A percentile compares a stretch with the other conserved stretches of the same genome.
Conservation (phyloP, 148 eudicot species). For the Euryodendron excelsum region DNA sequence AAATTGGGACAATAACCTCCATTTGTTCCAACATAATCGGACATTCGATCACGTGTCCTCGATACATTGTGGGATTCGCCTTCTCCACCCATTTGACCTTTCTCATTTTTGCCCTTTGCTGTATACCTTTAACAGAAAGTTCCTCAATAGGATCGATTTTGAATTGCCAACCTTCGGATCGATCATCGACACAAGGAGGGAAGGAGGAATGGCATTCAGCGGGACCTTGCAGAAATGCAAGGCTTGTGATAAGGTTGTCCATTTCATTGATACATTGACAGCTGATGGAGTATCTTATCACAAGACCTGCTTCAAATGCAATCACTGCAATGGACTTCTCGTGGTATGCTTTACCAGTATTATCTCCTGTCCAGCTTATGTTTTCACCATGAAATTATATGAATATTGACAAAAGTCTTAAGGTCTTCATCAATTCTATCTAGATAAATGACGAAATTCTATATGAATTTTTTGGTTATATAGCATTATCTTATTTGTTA, state of each 20-base stretch:
- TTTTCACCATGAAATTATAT: no score
- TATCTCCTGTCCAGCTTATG: no score
- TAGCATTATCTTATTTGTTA: no score
- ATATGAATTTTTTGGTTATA: no score
- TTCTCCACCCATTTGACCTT: constrained; percentile 1
- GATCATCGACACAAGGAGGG: no score
- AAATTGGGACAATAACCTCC: no score
- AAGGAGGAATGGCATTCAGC: constrained; percentile 60
- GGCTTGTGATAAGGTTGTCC: constrained; percentile 78
- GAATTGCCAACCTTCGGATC: no score
- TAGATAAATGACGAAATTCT: no score
- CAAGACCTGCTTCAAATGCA: constrained; percentile 77
- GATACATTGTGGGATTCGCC: constrained; percentile 2
- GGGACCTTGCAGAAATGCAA: constrained; percentile 85
- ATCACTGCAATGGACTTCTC: constrained; percentile 67
- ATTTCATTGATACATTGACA: constrained; percentile 64
- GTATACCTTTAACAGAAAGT: not conserved
- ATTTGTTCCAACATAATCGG: constrained; percentile 2
- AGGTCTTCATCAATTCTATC: no score
- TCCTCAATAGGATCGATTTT: no score
- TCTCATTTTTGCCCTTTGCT: not conserved
- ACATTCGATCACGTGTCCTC: not conserved
- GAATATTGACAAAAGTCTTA: no score
- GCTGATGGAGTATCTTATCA: constrained; percentile 79
- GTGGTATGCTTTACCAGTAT: no score